Evolutionary conservation across 2,329 filamentous ascomycete species (phyloP).

Genomic region (Cordyceps cicadae): DNA sequence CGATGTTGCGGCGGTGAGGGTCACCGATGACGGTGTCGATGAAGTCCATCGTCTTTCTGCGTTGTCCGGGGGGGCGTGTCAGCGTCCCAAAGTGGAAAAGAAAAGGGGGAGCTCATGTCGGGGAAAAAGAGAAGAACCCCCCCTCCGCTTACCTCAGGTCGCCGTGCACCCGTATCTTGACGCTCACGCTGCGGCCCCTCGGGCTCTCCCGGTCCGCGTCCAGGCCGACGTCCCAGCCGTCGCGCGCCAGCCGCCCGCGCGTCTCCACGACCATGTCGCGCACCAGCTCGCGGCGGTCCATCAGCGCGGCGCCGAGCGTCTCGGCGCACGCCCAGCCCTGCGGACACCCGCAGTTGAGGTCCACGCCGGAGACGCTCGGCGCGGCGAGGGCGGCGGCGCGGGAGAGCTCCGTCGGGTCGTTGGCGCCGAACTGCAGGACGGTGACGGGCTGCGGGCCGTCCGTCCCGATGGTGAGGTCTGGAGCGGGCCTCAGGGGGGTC

Average conservation of each 20-base stretch:
- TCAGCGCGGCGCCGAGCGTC: constrained; percentile 59
- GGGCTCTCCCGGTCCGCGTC: constrained; percentile 34
- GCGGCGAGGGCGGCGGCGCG: constrained; percentile 54
- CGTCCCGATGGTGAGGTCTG: constrained; percentile 57
- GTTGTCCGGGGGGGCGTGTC: too few relatives aligned
- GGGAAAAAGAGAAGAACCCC: too few relatives aligned
- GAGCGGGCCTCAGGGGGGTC: too few relatives aligned
- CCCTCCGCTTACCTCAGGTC: constrained; percentile 49
- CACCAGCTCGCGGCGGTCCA: constrained; percentile 57
- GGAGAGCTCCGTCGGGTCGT: constrained; percentile 51
- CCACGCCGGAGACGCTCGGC: constrained; percentile 55
- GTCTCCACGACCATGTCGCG: constrained; percentile 55
- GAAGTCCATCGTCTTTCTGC: constrained; percentile 50
- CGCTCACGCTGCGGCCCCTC: constrained; percentile 52
- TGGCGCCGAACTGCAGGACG: constrained; percentile 60
- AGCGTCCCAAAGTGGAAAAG: too few relatives aligned
- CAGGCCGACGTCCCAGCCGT: constrained; percentile 45
- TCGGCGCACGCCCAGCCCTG: constrained; percentile 65
- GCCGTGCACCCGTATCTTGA: constrained; percentile 62
- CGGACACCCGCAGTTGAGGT: constrained; percentile 66
- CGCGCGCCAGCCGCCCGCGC: constrained; percentile 38
- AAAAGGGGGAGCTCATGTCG: too few relatives aligned
- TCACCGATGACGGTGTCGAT: constrained; percentile 53
- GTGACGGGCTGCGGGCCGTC: constrained; percentile 45
- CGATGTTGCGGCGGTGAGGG: constrained; percentile 42